A percentile compares a stretch with the other conserved stretches of the same genome.
Conservation (phyloP, 129 eudicot genomes). For the Chrysanthemum lavandulifolium region DNA sequence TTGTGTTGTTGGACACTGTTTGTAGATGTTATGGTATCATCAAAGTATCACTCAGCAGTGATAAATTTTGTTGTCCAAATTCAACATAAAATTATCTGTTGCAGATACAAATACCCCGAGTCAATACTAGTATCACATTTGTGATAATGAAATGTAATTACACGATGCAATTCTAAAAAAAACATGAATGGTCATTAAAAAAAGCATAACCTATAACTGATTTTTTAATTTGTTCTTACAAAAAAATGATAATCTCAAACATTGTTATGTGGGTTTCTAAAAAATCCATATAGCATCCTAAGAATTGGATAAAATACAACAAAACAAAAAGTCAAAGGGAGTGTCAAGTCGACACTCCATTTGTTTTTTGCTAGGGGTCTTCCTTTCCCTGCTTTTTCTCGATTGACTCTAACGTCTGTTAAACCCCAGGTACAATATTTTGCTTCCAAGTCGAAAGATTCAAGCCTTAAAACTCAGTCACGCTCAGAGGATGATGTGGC, state of each 20-base stretch:
- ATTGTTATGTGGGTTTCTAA: conserved; percentile 14
- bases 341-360: conserved; percentile 73
- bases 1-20: too few relatives aligned
- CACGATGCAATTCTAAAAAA: too few relatives aligned
- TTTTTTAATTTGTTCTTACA: too few relatives aligned
- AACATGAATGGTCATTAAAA: too few relatives aligned
- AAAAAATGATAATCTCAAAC: conserved; percentile 37
- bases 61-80: too few relatives aligned
- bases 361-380: conserved; percentile 85
- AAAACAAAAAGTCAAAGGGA: conserved; percentile 58
- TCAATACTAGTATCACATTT: too few relatives aligned
- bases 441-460: conserved; percentile 55
- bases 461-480: conserved; percentile 81
- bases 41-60: too few relatives aligned
- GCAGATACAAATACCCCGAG: too few relatives aligned
- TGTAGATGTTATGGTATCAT: too few relatives aligned
- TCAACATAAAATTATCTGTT: too few relatives aligned
- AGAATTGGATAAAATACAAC: not conserved
- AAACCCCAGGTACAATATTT: conserved; percentile 77
- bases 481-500: conserved; percentile 40
- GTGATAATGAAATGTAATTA: too few relatives aligned
- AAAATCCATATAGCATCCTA: not conserved
- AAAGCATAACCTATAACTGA: too few relatives aligned
- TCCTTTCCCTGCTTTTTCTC: conserved; percentile 94
- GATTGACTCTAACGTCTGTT: conserved; percentile 74